Evolutionary conservation across 352 stramenopile species (phyloP), one percentile per base, ranked within the genome.

Genomic region (Globisporangium spinosum): DNA sequence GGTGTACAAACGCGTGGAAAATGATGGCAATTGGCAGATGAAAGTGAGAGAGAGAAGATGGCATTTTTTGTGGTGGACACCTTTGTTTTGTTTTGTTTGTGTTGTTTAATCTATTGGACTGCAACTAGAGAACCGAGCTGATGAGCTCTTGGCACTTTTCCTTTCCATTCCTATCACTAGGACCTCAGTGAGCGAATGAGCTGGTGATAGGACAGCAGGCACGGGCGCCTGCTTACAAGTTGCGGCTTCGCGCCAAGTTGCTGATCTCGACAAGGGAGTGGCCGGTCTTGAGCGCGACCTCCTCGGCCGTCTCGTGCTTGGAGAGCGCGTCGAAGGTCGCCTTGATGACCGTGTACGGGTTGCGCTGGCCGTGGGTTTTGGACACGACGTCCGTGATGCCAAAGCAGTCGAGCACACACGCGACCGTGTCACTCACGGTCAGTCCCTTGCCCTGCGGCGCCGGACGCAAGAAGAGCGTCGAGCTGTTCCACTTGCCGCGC

Each of bases 401-500:
- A 74, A 98, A 97, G 77, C 83, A 92, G 73, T 92, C 81, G 20
- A 94, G 73, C 75, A 91, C 86, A 74, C 86, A 94, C 15, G 84
- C 79, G 15, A 94, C 84, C 20, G 83, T 91, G 77, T 94, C 86
- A 53, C 84, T 93, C 13, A 94, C 86, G 20, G 82, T 91, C 23
- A 89, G 73, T 25, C 86, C 86, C 70, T 90, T 90, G 67, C 82
- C 84, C 67, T 84, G 81, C 12, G 84, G 81, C 53, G 84, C 71
- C 59, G 93, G 87, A 49, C 91, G 80, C 35, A 98, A 76, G 62
- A 94, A 90, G 9, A 98, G 86, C 70, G 88, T 96, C 76, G 90
- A 98, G 60, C 87, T 97, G 82, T 99, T 99, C 84, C 97, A 97
- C 76, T 97, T 97, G 71, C 96, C 96, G 27, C 83, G 82, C 68